Evolutionary conservation across 139 green algal genomes (phyloP).

Genomic region (Chlamydomonas schloesseri): DNA sequence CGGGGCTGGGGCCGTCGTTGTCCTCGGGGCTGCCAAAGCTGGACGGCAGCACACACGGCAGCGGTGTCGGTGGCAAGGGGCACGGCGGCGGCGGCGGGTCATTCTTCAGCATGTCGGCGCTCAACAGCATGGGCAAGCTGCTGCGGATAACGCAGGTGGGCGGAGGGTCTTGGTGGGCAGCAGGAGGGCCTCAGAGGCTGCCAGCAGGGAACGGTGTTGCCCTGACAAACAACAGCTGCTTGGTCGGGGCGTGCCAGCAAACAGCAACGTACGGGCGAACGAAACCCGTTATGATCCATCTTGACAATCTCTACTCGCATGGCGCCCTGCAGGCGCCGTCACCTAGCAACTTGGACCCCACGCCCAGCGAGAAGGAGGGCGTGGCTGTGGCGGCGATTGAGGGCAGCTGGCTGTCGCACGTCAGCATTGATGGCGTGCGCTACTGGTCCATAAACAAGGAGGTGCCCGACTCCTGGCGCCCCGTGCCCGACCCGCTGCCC

Average conservation of each 20-base stretch:
- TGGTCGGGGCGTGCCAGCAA: too few relatives aligned
- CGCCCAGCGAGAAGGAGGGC: conserved; percentile 9
- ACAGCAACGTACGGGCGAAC: too few relatives aligned
- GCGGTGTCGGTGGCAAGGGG: not conserved
- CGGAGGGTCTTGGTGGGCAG: too few relatives aligned
- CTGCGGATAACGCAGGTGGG: conserved; percentile 23
- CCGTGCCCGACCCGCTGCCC: conserved; percentile 56
- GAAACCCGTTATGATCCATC: too few relatives aligned
- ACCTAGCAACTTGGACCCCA: not conserved
- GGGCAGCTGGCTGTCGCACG: conserved; percentile 87
- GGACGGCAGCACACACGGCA: not conserved
- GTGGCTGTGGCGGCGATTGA: conserved; percentile 49
- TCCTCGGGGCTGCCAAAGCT: too few relatives aligned
- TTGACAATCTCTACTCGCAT: too few relatives aligned
- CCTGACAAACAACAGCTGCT: too few relatives aligned
- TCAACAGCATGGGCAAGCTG: conserved; percentile 24
- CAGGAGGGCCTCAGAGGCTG: too few relatives aligned
- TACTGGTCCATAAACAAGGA: conserved; percentile 73
- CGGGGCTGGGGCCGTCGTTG: too few relatives aligned
- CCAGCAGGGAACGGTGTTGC: too few relatives aligned
- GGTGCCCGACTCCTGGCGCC: conserved; percentile 60
- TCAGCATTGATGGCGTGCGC: conserved; percentile 74
- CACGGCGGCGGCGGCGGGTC: not conserved
- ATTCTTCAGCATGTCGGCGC: conserved; percentile 31
- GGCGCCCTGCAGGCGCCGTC: not conserved